Percentiles rank a stretch among this genome's conserved stretches.
Evolutionary conservation across 495 filamentous ascomycete genomes (phyloP).

Genomic region (Acidiella bohemica): DNA sequence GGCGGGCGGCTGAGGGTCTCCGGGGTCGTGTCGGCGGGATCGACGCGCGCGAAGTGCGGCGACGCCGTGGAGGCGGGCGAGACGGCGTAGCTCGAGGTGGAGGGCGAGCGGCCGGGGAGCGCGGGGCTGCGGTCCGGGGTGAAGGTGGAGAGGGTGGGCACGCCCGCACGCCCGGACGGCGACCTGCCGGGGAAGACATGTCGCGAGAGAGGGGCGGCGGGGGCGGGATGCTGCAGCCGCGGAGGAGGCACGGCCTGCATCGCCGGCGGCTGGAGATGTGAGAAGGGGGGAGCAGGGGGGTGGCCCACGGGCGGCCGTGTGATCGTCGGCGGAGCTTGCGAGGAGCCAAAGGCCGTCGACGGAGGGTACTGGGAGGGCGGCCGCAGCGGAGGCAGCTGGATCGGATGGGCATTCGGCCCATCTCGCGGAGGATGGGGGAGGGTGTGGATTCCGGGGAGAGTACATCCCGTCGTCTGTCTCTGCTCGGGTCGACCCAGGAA

Average conservation of each 20-base stretch:
- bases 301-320: no score
- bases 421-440: neutral
- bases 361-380: no score
- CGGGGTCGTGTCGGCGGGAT: neutral
- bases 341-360: no score
- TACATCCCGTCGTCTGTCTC: neutral
- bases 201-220: no score
- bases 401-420: neutral
- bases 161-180: no score
- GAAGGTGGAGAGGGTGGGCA: neutral
- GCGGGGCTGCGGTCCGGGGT: conserved; percentile 3
- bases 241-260: no score
- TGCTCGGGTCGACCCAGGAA: conserved; percentile 4
- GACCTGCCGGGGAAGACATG: no score
- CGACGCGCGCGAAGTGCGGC: neutral
- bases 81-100: neutral
- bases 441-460: conserved; percentile 2
- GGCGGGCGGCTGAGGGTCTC: no score
- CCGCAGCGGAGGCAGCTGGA: neutral
- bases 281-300: no score
- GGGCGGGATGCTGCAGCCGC: no score
- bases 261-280: no score
- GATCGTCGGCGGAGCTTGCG: no score
- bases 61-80: conserved; percentile 3
- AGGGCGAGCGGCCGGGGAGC: neutral